phyloP scores from a whole-genome alignment of 1,139 yeast genomes.

The Starmera stellimalicola region DNA sequence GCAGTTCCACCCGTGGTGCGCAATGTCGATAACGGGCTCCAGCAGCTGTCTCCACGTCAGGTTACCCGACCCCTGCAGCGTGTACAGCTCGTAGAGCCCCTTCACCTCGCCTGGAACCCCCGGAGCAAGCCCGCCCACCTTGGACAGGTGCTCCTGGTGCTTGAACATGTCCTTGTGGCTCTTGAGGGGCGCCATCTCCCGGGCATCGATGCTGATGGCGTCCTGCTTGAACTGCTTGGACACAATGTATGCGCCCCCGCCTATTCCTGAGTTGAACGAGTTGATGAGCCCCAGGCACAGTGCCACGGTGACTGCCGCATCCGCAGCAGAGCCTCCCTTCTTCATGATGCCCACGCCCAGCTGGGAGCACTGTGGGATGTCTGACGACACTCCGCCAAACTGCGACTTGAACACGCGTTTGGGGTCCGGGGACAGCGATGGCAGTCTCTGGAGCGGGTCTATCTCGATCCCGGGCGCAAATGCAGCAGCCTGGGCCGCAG shows the following conservation, averaged over 20 bases:
- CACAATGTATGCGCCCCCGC: constrained; percentile 82
- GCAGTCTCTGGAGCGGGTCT: constrained; percentile 12
- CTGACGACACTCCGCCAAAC: constrained; percentile 18
- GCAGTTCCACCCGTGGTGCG: constrained; percentile 59
- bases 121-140: constrained; percentile 75
- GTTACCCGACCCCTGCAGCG: constrained; percentile 58
- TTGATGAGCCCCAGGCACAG: constrained; percentile 81
- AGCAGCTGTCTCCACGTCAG: constrained; percentile 66
- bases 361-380: constrained; percentile 16
- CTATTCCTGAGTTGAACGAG: constrained; percentile 82
- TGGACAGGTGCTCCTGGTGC: constrained; percentile 36
- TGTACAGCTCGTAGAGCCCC: constrained; percentile 59
- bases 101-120: constrained; percentile 87
- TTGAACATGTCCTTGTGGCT: constrained; percentile 63
- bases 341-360: constrained; percentile 14
- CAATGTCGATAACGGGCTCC: constrained; percentile 64
- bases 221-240: constrained; percentile 36
- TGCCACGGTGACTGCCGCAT: constrained; percentile 85
- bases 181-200: constrained; percentile 74
- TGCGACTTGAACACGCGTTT: constrained; percentile 12
- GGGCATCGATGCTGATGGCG: constrained; percentile 65
- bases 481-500: no score
- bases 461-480: constrained; percentile 20
- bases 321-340: constrained; percentile 52
- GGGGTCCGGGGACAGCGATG: constrained; percentile 15